These are phyloP conservation scores for Cryptococcus hybrid DNA, from an alignment of 1,284 basidiomycete genomes.

Conservation along the genomic window DNA sequence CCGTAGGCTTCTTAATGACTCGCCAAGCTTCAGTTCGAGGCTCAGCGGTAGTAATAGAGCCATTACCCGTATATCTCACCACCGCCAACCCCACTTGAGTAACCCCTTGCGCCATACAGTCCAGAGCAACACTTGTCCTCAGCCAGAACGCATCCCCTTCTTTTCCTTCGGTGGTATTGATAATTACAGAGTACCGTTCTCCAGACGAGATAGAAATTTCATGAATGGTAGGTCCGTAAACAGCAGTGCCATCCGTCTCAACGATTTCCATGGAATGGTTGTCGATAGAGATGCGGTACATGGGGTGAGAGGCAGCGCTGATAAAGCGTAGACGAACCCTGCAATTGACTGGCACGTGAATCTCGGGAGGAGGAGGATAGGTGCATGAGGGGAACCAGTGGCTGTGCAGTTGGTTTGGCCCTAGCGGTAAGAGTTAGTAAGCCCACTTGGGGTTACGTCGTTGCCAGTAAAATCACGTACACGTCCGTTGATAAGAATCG, in stretches of 20 bases:
- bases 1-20: background rate
- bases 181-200: slow-evolving; percentile 41
- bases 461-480: slow-evolving; percentile 5
- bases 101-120: slow-evolving; percentile 4
- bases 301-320: slow-evolving; percentile 11
- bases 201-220: slow-evolving; percentile 27
- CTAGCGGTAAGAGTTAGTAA: background rate
- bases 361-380: slow-evolving; percentile 4
- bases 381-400: slow-evolving; percentile 1
- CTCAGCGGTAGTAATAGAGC: background rate
- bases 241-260: slow-evolving; percentile 33
- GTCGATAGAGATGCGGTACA: slow-evolving; percentile 28
- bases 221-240: slow-evolving; percentile 20
- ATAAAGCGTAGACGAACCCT: slow-evolving; percentile 21
- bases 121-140: slow-evolving; percentile 18
- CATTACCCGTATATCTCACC: slow-evolving; percentile 5
- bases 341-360: slow-evolving; percentile 11
- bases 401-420: slow-evolving; percentile 9
- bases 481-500: slow-evolving; percentile 22
- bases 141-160: slow-evolving; percentile 34
- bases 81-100: slow-evolving; percentile 6
- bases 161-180: slow-evolving; percentile 31
- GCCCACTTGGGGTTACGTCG: background rate
- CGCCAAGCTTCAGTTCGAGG: slow-evolving; percentile 6
- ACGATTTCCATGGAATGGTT: slow-evolving; percentile 27